Conservation (phyloP, 2,329 filamentous ascomycete species). For the Aspergillus carbonarius region DNA sequence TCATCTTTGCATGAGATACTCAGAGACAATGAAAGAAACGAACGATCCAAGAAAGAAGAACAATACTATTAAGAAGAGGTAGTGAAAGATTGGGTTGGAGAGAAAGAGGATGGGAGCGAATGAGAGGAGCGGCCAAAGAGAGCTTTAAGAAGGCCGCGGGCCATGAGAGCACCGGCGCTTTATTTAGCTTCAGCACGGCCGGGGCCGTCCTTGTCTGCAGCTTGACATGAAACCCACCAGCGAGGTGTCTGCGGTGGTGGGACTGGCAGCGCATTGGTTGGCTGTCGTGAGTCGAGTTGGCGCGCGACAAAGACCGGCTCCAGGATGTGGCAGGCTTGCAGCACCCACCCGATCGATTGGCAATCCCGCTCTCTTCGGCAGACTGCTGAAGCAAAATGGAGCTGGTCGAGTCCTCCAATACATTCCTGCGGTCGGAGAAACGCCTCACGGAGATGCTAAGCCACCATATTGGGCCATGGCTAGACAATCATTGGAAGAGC, state of each 20-base stretch:
- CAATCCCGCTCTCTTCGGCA: background rate
- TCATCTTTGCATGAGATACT: background rate
- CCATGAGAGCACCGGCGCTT: constrained; percentile 2
- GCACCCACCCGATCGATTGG: constrained; percentile 6
- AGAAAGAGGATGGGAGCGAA: constrained; percentile 1
- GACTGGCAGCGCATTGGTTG: constrained; percentile 13
- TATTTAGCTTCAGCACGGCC: background rate
- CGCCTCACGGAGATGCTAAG: background rate
- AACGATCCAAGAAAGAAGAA: background rate
- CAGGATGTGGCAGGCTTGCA: background rate
- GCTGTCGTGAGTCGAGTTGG: constrained; percentile 10
- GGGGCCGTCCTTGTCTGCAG: constrained; percentile 6
- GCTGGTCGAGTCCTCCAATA: background rate
- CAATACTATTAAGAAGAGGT: background rate
- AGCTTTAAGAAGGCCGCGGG: background rate
- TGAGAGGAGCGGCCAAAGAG: background rate
- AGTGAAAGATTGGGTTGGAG: background rate
- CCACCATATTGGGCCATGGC: background rate
- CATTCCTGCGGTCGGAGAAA: background rate
- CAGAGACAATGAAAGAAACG: background rate
- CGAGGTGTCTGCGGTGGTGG: background rate
- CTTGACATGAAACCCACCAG: background rate
- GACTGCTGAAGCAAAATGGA: background rate
- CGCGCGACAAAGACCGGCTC: constrained; percentile 18
- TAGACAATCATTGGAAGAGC: background rate